Conservation (phyloP, 1,284 basidiomycete genomes). For the Pseudozyma thailandica region DNA sequence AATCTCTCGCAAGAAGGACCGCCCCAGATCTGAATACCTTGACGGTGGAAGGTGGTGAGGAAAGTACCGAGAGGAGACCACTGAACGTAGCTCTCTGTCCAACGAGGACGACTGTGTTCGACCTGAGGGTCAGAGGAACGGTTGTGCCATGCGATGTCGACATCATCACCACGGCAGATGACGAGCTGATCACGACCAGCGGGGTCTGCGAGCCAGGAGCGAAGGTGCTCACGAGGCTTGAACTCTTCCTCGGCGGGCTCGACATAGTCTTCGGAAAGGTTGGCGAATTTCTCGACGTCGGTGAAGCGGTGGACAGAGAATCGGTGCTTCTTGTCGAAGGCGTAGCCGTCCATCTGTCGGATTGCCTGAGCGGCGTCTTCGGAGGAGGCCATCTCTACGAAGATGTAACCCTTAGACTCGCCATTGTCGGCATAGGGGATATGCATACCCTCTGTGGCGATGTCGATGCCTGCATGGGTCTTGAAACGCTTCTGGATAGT, state of each 20-base stretch:
- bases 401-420: slow-evolving; percentile 75
- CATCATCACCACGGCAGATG: slow-evolving; percentile 90
- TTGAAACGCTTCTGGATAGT: slow-evolving; percentile 69
- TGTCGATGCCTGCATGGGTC: slow-evolving; percentile 67
- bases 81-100: slow-evolving; percentile 96
- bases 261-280: slow-evolving; percentile 83
- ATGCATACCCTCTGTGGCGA: slow-evolving; percentile 67
- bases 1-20: slow-evolving; percentile 86
- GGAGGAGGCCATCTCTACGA: slow-evolving; percentile 84
- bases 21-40: slow-evolving; percentile 96
- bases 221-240: slow-evolving; percentile 90
- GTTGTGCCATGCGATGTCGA: slow-evolving; percentile 92
- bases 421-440: slow-evolving; percentile 68
- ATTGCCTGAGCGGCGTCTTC: slow-evolving; percentile 86
- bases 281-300: slow-evolving; percentile 87
- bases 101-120: slow-evolving; percentile 78
- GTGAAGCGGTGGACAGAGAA: slow-evolving; percentile 91
- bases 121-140: slow-evolving; percentile 87
- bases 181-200: slow-evolving; percentile 95
- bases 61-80: slow-evolving; percentile 98
- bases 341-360: slow-evolving; percentile 81
- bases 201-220: slow-evolving; percentile 91
- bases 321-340: slow-evolving; percentile 91
- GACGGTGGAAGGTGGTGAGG: slow-evolving; percentile 91
- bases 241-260: slow-evolving; percentile 85